A percentile compares a stretch with the other conserved stretches of the same genome.
phyloP scores from a whole-genome alignment of 352 stramenopile genomes.

The Globisporangium splendens region DNA sequence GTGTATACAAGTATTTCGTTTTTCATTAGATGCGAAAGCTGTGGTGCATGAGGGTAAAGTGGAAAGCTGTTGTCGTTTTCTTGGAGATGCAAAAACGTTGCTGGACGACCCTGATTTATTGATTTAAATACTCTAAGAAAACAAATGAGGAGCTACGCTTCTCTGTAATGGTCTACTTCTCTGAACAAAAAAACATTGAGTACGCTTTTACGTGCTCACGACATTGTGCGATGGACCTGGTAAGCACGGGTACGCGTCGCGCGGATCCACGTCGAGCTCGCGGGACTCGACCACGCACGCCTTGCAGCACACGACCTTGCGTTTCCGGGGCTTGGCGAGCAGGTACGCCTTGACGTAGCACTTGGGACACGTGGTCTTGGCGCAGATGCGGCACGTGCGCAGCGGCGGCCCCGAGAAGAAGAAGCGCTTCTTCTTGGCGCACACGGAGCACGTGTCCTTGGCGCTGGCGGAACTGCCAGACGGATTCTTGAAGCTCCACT shows the following conservation, averaged over 20 bases:
- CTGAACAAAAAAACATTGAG: no score
- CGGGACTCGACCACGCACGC: constrained; percentile 45
- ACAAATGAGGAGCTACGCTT: no score
- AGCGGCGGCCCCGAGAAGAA: constrained; percentile 14
- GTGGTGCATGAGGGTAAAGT: no score
- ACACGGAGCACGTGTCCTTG: constrained; percentile 4
- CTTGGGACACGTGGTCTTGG: constrained; percentile 37
- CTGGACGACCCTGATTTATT: no score
- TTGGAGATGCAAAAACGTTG: no score
- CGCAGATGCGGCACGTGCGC: constrained; percentile 39
- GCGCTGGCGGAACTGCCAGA: constrained; percentile 6
- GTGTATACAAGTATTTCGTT: no score
- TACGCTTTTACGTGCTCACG: no score
- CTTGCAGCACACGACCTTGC: constrained; percentile 46
- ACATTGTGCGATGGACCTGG: no score
- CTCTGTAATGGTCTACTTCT: no score
- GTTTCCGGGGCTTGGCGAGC: constrained; percentile 26
- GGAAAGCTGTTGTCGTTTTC: no score
- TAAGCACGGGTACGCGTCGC: constrained; percentile 26
- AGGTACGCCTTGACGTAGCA: constrained; percentile 43
- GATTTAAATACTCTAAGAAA: no score
- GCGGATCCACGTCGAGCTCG: constrained; percentile 29
- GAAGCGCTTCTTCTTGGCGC: constrained; percentile 10
- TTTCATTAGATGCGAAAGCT: no score
- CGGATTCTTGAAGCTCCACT: neutral